These are phyloP conservation scores for Neostapfia colusana DNA, from an alignment of 176 grass and related monocot species.

Conservation along the genomic window DNA sequence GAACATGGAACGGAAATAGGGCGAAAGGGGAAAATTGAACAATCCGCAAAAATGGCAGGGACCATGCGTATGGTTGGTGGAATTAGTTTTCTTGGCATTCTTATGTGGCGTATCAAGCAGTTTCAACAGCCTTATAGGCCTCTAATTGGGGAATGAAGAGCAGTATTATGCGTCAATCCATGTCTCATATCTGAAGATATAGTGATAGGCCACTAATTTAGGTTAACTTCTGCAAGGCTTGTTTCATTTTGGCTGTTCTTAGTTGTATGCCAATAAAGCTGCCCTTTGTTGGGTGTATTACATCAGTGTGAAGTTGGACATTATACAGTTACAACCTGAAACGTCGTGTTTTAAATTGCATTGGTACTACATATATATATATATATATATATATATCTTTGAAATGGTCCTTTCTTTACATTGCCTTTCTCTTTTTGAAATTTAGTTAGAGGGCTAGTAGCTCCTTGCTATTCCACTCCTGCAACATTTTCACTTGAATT, in stretches of 20 bases:
- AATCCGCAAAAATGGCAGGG: not conserved
- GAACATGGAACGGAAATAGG: not conserved
- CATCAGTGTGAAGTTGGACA: not conserved
- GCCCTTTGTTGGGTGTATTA: not conserved
- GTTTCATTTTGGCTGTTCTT: not conserved
- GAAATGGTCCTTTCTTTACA: too few relatives aligned
- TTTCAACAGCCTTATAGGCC: not conserved
- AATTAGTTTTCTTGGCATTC: not conserved
- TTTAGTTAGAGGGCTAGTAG: not conserved
- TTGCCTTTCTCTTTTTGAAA: not conserved
- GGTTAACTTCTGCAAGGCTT: not conserved
- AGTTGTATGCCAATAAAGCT: not conserved
- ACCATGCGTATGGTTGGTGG: not conserved
- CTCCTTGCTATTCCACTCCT: not conserved
- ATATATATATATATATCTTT: too few relatives aligned
- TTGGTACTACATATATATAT: too few relatives aligned
- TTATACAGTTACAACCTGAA: not conserved
- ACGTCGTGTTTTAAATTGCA: too few relatives aligned
- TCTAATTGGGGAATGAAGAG: not conserved
- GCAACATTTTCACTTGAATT: not conserved
- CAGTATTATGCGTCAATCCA: not conserved
- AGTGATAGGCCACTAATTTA: not conserved
- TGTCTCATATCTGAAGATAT: constrained; percentile 6
- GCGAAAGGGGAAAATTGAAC: not conserved
- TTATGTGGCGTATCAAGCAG: not conserved